A percentile compares a stretch with the other conserved stretches of the same genome.
phyloP scores from a whole-genome alignment of 129 eudicot genomes.

The Flaveria linearis region DNA sequence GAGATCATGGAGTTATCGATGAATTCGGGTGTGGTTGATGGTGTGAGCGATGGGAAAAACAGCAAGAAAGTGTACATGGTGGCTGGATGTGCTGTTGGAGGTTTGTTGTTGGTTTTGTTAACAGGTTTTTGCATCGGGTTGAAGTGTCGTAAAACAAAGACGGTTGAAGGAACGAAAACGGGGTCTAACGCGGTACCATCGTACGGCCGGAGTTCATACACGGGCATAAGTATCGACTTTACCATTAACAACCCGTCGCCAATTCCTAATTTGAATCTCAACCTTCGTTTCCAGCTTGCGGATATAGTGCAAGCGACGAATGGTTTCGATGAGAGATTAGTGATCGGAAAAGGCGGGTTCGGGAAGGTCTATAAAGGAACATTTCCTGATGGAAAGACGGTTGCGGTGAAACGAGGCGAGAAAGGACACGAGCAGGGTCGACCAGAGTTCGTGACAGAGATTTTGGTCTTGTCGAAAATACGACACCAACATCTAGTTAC shows the following conservation, averaged over 20 bases:
- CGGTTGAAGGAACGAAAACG: constrained; percentile 12
- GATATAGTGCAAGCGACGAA: constrained; percentile 52
- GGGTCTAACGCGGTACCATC: constrained; percentile 29
- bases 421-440: constrained; percentile 59
- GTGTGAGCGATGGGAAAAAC: neutral
- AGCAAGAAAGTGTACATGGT: constrained; percentile 16
- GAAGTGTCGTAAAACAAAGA: constrained; percentile 33
- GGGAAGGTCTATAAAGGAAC: constrained; percentile 69
- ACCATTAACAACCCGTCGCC: constrained; percentile 32
- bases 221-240: constrained; percentile 28
- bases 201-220: constrained; percentile 42
- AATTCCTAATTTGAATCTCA: constrained; percentile 36
- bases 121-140: constrained; percentile 26
- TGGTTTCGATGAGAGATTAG: constrained; percentile 41
- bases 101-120: constrained; percentile 35
- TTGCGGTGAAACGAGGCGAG: constrained; percentile 64
- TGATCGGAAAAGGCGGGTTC: constrained; percentile 69
- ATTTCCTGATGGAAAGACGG: constrained; percentile 43
- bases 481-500: constrained; percentile 62
- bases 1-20: constrained; percentile 55
- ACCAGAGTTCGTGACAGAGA: constrained; percentile 61
- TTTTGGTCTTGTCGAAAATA: constrained; percentile 53
- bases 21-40: neutral
- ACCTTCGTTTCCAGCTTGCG: constrained; percentile 41
- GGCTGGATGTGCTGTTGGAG: constrained; percentile 46